phyloP scores from a whole-genome alignment of 179 eudicot genomes.

The Camellia oleifera region DNA sequence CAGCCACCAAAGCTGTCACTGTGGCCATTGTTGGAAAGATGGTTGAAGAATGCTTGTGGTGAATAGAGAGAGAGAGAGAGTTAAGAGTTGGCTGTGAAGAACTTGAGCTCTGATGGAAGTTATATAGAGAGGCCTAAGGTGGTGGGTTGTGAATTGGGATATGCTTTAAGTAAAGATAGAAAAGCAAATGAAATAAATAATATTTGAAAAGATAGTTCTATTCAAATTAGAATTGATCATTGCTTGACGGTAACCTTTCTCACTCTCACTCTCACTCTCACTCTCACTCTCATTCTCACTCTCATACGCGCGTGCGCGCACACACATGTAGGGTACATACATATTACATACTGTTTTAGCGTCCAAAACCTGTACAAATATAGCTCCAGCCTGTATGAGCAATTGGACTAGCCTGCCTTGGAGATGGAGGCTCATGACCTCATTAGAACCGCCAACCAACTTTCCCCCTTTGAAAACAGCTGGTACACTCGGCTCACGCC shows the following conservation, averaged over 20 bases:
- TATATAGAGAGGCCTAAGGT: conserved; percentile 14
- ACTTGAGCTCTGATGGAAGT: background rate
- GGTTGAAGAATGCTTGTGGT: background rate
- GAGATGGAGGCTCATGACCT: conserved; percentile 69
- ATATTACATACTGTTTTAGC: no score
- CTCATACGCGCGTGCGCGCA: no score
- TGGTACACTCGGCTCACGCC: conserved; percentile 46
- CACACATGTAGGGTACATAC: no score
- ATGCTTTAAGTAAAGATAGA: background rate
- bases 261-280: background rate
- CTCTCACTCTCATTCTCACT: no score
- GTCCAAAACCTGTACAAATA: conserved; percentile 38
- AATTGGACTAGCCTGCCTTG: conserved; percentile 47
- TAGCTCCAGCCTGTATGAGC: conserved; percentile 52
- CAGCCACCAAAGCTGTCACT: conserved; percentile 35
- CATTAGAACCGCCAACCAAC: conserved; percentile 60
- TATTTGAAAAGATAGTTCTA: background rate
- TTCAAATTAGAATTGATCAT: background rate
- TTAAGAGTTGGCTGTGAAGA: conserved; percentile 5
- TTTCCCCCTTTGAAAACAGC: conserved; percentile 62
- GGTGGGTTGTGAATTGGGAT: background rate
- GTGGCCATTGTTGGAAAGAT: conserved; percentile 23
- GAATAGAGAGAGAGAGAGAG: background rate
- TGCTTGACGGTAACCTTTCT: background rate
- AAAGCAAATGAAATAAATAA: background rate